phyloP scores from a whole-genome alignment of 2,329 filamentous ascomycete species.

The Cercospora sp. region DNA sequence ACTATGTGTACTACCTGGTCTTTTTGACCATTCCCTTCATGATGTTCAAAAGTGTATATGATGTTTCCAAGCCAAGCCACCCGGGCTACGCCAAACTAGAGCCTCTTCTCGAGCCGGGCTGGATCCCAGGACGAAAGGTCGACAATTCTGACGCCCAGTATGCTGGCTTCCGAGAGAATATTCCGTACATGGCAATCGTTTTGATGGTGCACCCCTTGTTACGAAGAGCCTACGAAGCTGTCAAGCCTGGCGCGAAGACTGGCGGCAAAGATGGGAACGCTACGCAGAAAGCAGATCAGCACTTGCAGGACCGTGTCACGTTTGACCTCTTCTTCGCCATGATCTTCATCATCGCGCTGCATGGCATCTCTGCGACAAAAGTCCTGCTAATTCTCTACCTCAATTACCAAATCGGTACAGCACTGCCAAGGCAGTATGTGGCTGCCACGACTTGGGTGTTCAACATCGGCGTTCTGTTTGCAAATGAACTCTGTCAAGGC shows the following conservation, averaged over 20 bases:
- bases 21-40: conserved; percentile 66
- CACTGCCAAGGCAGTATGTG: conserved; percentile 67
- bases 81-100: conserved; percentile 77
- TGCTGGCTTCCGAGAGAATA: conserved; percentile 76
- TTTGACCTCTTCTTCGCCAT: conserved; percentile 84
- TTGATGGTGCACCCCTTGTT: conserved; percentile 77
- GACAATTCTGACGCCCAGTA: conserved; percentile 93
- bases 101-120: conserved; percentile 71
- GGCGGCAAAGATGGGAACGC: conserved; percentile 14
- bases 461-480: conserved; percentile 81
- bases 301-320: conserved; percentile 64
- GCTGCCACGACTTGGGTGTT: conserved; percentile 83
- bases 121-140: conserved; percentile 89
- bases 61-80: conserved; percentile 84
- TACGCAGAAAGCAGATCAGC: conserved; percentile 55
- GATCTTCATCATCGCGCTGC: conserved; percentile 73
- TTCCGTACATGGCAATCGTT: conserved; percentile 75
- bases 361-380: conserved; percentile 84
- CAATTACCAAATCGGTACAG: conserved; percentile 78
- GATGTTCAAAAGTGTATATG: conserved; percentile 89
- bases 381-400: conserved; percentile 74
- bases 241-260: conserved; percentile 1
- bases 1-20: conserved; percentile 74
- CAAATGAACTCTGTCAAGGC: conserved; percentile 80
- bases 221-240: conserved; percentile 66